Evolutionary conservation across 371 early-diverging fungal species (phyloP).

Genomic region (Parasitella parasitica): DNA sequence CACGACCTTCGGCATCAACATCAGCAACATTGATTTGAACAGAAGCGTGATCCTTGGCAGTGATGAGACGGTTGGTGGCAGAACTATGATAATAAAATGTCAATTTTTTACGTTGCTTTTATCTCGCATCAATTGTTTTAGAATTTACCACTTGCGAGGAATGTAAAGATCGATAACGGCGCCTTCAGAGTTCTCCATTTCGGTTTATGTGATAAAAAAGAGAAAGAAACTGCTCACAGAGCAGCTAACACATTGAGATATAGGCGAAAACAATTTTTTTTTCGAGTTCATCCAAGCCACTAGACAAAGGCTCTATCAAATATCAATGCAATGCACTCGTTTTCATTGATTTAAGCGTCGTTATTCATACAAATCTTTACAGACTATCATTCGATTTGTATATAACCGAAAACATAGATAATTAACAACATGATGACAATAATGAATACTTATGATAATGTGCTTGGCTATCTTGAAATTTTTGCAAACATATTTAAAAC

Average conservation of each 20-base stretch:
- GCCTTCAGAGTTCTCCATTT: constrained; percentile 73
- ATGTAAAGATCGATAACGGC: constrained; percentile 90
- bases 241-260: not conserved
- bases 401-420: too few relatives aligned
- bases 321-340: not conserved
- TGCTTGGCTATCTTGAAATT: too few relatives aligned
- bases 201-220: constrained; percentile 21
- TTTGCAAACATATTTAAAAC: too few relatives aligned
- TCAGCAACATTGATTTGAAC: constrained; percentile 98
- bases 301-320: not conserved
- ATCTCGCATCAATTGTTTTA: not conserved
- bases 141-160: constrained; percentile 89
- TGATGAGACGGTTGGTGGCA: constrained; percentile 57
- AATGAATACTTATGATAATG: too few relatives aligned
- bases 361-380: too few relatives aligned
- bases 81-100: constrained; percentile 27
- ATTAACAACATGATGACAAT: too few relatives aligned
- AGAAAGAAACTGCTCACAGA: constrained; percentile 6
- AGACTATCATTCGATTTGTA: too few relatives aligned
- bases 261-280: not conserved
- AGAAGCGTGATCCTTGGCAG: constrained; percentile 93
- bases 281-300: not conserved
- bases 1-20: constrained; percentile 87
- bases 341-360: too few relatives aligned
- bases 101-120: not conserved